phyloP scores from a whole-genome alignment of 2,329 filamentous ascomycete genomes.

The Knoxdaviesia capensis region DNA sequence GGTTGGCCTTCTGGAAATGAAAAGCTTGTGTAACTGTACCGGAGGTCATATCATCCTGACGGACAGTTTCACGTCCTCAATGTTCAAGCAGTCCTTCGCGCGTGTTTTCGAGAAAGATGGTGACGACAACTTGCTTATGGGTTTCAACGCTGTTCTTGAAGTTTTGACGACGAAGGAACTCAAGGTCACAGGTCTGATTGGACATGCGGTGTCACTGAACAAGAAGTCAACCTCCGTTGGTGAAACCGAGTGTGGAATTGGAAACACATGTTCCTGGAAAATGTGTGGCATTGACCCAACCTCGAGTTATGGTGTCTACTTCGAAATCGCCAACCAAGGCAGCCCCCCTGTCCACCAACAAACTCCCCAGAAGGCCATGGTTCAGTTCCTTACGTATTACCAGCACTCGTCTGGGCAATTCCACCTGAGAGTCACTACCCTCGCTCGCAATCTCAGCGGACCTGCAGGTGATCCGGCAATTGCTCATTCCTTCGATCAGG shows the following conservation, averaged over 20 bases:
- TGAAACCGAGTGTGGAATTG: conserved; percentile 94
- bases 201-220: conserved; percentile 88
- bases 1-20: conserved; percentile 95
- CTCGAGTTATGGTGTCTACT: conserved; percentile 89
- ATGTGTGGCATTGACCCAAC: conserved; percentile 96
- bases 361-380: conserved; percentile 77
- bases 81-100: conserved; percentile 98
- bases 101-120: conserved; percentile 94
- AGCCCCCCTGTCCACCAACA: conserved; percentile 72
- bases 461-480: conserved; percentile 88
- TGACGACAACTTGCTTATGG: conserved; percentile 89
- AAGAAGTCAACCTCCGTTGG: conserved; percentile 96
- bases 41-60: conserved; percentile 97
- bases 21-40: conserved; percentile 85
- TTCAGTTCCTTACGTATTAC: conserved; percentile 97
- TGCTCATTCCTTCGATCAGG: conserved; percentile 93
- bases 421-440: conserved; percentile 86
- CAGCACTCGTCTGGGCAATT: conserved; percentile 94
- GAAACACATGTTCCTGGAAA: conserved; percentile 98
- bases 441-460: conserved; percentile 76
- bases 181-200: conserved; percentile 93
- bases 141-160: conserved; percentile 90
- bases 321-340: conserved; percentile 89
- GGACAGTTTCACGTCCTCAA: conserved; percentile 94
- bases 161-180: conserved; percentile 94